Evolutionary conservation across 352 stramenopile genomes (phyloP), one percentile per base, ranked within the genome.

Genomic region (Phytophthora ramorum): DNA sequence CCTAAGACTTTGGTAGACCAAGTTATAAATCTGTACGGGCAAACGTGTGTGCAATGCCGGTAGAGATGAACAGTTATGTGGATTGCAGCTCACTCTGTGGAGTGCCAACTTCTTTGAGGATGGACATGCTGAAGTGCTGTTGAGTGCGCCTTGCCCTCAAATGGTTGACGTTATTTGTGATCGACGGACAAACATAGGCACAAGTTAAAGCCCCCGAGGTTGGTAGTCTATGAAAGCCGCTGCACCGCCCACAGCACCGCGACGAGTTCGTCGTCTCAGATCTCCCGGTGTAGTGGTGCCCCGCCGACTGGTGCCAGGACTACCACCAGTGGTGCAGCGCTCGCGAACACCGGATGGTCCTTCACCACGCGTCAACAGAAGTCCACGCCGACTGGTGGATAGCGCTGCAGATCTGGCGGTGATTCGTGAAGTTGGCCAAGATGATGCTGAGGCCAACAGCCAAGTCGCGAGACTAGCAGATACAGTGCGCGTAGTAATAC

Each of bases 401-500:
- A 45, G 40, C 19, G 26, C 14, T 28, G 9, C 49, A 20, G 51
- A 68, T 5, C 13, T 59, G 20, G 35, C 58, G 6, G 22, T 59
- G 10, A 41, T 52, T 52, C 57, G 34, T 46, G 58, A 68, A 17
- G 19, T 22, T 10, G 40, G 19, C 22, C 50, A 37, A 17, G 26
- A 49, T 6, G 58, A n/a, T 3, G 19, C 12, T 17, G 22, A 20
- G 13, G 14, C 7, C 0, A 8, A 24, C 4, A 51, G 50, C 38
- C 24, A 24, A 13, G 9, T 19, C 17, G 56, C 22, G 14, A 37
- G 28, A 44, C 40, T 49, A 30, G n/a, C 50, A 17, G 54, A 77
- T 17, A 75, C 69, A 2, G 81, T 93, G 22, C 81, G 81, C 4
- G 85, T 92, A 20, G 81, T 88, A 7, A 73, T 88, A 51, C 78